Evolutionary conservation across 345 rosid species (phyloP), one percentile per base, ranked within the genome.

Genomic region (Eucalyptus curtisii): DNA sequence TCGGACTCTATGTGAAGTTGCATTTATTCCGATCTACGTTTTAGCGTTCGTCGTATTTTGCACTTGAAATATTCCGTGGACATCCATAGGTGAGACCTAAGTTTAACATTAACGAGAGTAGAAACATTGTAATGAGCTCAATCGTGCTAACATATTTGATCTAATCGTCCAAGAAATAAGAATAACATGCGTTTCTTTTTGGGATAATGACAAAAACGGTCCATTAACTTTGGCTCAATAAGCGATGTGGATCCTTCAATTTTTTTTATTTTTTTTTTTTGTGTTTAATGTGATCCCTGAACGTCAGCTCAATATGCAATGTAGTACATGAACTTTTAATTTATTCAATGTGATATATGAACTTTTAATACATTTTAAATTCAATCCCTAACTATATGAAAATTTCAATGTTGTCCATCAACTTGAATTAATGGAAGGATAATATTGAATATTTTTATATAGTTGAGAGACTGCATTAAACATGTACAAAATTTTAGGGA

Each of bases 221-320:
- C 30, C 61, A 24, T 55, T 22, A 55, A 24, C 30, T 55, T 55
- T 55, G 61, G 6, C 61, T 22, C 6, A 55, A 24, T 55, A 25
- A 22, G 30, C 0, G 30, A 55, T 24, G 13, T 55, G 61, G 61
- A 5, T 22, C 13, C 61, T 24, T 55, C 2, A 55, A 22, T 1
- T 53, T 20, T 53, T 22, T 17, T 19, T 7, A n/a, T n/a, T 15
- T 2, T 5, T 49, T 6, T 49, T 47, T 10, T 10, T 13, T 14
- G 0, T 15, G 3, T 49, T 64, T 52, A 8, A 52, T 2, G 10
- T 4, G 10, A 52, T 52, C 13, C 3, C 0, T 55, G 0, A 10
- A 55, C 61, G 24, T 24, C 1, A 55, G 1, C 30, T 22, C 6
- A 24, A 24, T 55, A 55, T 55, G 6, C 13, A 55, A 55, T 22